phyloP scores from a whole-genome alignment of 108 stramenopile species.

The Cyclotella kingstonii region DNA sequence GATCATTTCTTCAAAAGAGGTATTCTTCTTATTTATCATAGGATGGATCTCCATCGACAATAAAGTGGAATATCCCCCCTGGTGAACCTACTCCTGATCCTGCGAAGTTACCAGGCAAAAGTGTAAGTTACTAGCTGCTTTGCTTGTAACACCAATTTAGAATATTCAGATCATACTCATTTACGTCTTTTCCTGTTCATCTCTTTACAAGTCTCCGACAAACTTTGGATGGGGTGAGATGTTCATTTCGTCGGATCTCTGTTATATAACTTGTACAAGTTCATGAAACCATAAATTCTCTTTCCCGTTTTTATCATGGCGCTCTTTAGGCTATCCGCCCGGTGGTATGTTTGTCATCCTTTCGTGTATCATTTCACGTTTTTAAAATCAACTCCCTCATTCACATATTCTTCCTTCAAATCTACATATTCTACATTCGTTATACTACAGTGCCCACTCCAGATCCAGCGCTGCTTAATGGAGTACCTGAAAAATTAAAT shows the following conservation, averaged over 20 bases:
- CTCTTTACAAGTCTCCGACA: background rate
- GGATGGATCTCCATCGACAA: conserved; percentile 11
- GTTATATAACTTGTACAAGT: background rate
- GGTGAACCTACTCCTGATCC: conserved; percentile 28
- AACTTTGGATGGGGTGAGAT: conserved; percentile 1
- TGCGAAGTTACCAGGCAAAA: background rate
- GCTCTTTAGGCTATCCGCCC: background rate
- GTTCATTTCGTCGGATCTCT: background rate
- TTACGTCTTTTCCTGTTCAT: background rate
- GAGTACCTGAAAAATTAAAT: conserved; percentile 6
- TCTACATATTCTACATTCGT: conserved; percentile 2
- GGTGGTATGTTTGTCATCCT: background rate
- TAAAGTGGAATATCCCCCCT: conserved; percentile 11
- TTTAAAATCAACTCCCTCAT: too few relatives aligned
- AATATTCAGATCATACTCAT: background rate
- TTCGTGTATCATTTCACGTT: too few relatives aligned
- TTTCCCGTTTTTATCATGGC: background rate
- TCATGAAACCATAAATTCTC: background rate
- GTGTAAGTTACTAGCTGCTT: background rate
- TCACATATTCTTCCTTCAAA: background rate
- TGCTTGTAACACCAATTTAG: too few relatives aligned
- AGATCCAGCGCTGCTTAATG: conserved; percentile 25
- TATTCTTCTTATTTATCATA: too few relatives aligned
- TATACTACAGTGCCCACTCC: conserved; percentile 12
- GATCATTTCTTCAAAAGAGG: too few relatives aligned